Conservation (phyloP, 306 rosid species). For the Ziziphus jujuba region DNA sequence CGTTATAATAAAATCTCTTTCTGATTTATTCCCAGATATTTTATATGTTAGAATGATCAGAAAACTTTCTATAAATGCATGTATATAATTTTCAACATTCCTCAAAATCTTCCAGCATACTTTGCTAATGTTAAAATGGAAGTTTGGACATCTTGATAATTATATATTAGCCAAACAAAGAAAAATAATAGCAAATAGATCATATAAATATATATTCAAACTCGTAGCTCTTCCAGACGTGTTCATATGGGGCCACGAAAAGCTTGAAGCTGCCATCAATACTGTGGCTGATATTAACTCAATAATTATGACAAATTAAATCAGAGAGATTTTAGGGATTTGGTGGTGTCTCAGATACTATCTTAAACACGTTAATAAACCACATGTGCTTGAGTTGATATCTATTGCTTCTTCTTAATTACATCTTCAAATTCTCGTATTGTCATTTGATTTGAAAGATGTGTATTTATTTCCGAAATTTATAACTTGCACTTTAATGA, state of each 20-base stretch:
- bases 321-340: conserved; percentile 3
- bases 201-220: not conserved
- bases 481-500: too few species aligned
- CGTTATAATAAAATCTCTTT: too few species aligned
- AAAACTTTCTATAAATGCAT: too few species aligned
- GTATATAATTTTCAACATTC: not conserved
- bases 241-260: conserved; percentile 4
- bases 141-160: too few species aligned
- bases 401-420: too few species aligned
- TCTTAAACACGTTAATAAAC: not conserved
- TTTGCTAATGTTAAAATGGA: not conserved
- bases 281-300: not conserved
- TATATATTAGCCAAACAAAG: not conserved
- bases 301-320: too few species aligned
- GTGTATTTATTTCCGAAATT: too few species aligned
- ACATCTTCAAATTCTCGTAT: too few species aligned
- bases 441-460: too few species aligned
- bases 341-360: not conserved
- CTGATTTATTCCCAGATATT: too few species aligned
- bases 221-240: not conserved
- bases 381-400: not conserved
- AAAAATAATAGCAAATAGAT: not conserved
- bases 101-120: not conserved
- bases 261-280: conserved; percentile 9
- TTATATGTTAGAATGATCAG: too few species aligned